Base-by-base conservation (phyloP, 2,329 filamentous ascomycete species). In the Claviceps quebecensis region DNA sequence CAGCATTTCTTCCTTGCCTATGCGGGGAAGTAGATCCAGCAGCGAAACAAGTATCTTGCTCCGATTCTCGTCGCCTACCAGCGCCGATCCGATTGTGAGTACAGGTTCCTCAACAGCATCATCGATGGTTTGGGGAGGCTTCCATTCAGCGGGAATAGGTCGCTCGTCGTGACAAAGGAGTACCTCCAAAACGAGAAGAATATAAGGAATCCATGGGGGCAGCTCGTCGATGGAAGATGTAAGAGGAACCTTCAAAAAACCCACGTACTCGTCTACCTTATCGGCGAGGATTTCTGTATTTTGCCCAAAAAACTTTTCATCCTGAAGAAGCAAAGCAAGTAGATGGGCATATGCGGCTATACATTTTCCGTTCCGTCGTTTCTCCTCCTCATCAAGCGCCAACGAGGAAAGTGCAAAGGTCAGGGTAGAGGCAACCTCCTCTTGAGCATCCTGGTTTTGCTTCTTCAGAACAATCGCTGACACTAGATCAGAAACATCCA, bases 311-410 rank as follows among this genome's bases (percentile, higher is more conserved):
- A 97, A 96, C 37, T 76, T 62, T 52, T 80, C 80, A 53, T 95
- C 85, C 61, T 95, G 88, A 17, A 97, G 76, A 50, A 97, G 80
- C 39, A 98, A 72, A 3, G 89, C 93, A 11, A 98, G 73, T 14
- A 98, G 75, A 67, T 98, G 91, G 17, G 93, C 89, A 67, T 94
- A 95, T 1, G 93, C 87, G 19, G 89, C 86, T 57, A 98, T 80
- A 54, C 74, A 77, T 54, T 69, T 70, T 4, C 75, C 74, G 53
- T 77, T 76, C 3, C 69, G 81, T 63, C 88, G 91, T 59, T 74
- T 78, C 45, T 80, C 72, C 46, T 83, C 79, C 8, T 81, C 78
- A 40, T 82, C 76, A 39, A 72, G 65, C 13, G 74, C 72, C 50
- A 84, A 76, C 5, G 82, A 85, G 59, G 94, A 84, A 13, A 99